Percentiles rank a stretch among this genome's conserved stretches.
Conservation (phyloP, 192 early-diverging fungal genomes). For the Entomortierella chlamydospora region DNA sequence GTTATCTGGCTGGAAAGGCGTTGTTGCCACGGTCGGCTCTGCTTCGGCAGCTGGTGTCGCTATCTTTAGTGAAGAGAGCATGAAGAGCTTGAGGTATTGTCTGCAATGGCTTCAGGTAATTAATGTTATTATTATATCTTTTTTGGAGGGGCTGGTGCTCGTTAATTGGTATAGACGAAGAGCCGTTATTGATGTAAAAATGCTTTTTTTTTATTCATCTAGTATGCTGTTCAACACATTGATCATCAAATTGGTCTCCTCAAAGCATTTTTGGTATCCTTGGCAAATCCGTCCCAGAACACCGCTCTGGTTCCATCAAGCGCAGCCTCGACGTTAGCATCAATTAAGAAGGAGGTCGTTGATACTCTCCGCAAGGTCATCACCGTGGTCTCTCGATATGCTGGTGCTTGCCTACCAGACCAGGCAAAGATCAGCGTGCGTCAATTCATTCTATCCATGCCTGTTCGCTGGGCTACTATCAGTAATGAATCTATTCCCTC, state of each 20-base stretch:
- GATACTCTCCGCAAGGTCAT: constrained; percentile 88
- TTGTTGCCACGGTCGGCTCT: constrained; percentile 72
- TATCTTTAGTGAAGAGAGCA: constrained; percentile 89
- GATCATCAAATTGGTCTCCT: constrained; percentile 74
- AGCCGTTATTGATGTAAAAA: too few relatives aligned
- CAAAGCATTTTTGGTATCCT: constrained; percentile 64
- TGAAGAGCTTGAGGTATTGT: constrained; percentile 90
- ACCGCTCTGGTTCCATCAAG: constrained; percentile 41
- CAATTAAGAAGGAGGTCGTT: constrained; percentile 83
- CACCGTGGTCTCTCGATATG: constrained; percentile 87
- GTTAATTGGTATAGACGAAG: too few relatives aligned
- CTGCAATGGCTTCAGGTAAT: constrained; percentile 82
- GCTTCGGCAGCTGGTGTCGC: constrained; percentile 78
- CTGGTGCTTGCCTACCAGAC: constrained; percentile 84
- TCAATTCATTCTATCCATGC: constrained; percentile 85
- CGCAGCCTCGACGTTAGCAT: constrained; percentile 57
- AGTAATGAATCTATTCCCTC: constrained; percentile 59
- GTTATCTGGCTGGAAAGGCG: constrained; percentile 68
- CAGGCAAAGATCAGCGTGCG: constrained; percentile 85
- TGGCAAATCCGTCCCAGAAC: constrained; percentile 45
- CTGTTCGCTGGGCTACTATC: constrained; percentile 76
- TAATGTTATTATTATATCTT: not conserved
- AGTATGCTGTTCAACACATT: constrained; percentile 84
- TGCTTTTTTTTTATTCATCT: too few relatives aligned
- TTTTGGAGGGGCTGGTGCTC: not conserved